Percentiles rank a stretch among this genome's conserved stretches.
These are phyloP conservation scores for Schwanniomyces occidentalis DNA, from an alignment of 805 yeast species.

Conservation along the genomic window DNA sequence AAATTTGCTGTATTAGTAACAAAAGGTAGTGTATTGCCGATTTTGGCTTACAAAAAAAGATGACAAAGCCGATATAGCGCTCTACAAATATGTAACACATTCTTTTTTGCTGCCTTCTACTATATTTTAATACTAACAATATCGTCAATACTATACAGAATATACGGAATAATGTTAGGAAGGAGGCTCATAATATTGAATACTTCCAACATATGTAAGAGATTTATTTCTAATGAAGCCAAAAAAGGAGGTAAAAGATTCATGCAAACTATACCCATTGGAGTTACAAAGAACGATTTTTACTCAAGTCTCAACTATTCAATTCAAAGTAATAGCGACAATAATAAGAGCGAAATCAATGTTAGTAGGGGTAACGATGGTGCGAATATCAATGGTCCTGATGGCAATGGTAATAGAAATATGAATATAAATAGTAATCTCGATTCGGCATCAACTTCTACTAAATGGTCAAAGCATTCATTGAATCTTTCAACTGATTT, in stretches of 20 bases:
- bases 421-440: too few species aligned
- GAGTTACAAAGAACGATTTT: conserved; percentile 14
- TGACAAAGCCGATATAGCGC: not conserved
- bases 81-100: too few species aligned
- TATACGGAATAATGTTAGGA: conserved; percentile 10
- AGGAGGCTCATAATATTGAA: conserved; percentile 9
- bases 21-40: too few species aligned
- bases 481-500: conserved; percentile 16
- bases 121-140: too few species aligned
- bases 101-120: too few species aligned
- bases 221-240: conserved; percentile 21
- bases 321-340: conserved; percentile 7
- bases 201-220: conserved; percentile 9
- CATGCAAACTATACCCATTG: conserved; percentile 35
- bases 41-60: not conserved
- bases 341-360: conserved; percentile 9
- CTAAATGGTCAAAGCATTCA: conserved; percentile 36
- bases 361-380: conserved; percentile 7
- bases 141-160: too few species aligned
- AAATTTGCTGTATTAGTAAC: too few species aligned
- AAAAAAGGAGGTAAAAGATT: conserved; percentile 28
- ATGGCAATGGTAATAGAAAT: too few species aligned
- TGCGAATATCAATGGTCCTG: not conserved
- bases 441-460: too few species aligned
- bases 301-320: conserved; percentile 23